A percentile compares a stretch with the other conserved stretches of the same genome.
These are phyloP conservation scores for Wickerhamomyces rabaulensis DNA, from an alignment of 805 yeast genomes.

Conservation along the genomic window DNA sequence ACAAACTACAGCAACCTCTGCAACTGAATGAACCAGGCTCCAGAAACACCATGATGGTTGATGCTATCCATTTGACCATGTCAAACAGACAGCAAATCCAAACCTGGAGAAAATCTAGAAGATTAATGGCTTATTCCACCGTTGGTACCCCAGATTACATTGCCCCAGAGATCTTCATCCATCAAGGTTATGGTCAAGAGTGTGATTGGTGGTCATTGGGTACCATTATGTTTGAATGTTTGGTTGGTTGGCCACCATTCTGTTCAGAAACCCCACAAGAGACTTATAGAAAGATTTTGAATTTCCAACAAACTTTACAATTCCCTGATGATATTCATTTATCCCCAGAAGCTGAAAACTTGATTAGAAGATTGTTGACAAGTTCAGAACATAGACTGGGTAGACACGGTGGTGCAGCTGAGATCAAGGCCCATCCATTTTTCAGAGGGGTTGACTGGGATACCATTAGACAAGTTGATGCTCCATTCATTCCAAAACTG, in stretches of 20 bases:
- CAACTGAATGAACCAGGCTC: constrained; percentile 29
- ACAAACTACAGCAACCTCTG: constrained; percentile 32
- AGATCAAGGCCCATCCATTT: constrained; percentile 68
- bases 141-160: constrained; percentile 99
- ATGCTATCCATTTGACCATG: constrained; percentile 92
- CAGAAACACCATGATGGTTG: constrained; percentile 82
- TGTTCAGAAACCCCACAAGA: constrained; percentile 92
- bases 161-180: constrained; percentile 91
- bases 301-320: constrained; percentile 80
- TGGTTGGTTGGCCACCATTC: constrained; percentile 97
- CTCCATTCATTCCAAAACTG: constrained; percentile 94
- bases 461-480: constrained; percentile 60
- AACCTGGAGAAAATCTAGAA: constrained; percentile 66
- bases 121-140: constrained; percentile 87
- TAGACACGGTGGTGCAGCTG: constrained; percentile 56
- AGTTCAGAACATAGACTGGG: constrained; percentile 78
- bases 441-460: constrained; percentile 86
- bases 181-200: constrained; percentile 89
- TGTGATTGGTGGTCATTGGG: constrained; percentile 99
- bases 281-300: constrained; percentile 86
- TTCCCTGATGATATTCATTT: constrained; percentile 85
- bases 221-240: constrained; percentile 92
- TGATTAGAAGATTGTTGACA: constrained; percentile 81
- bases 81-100: constrained; percentile 85
- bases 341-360: constrained; percentile 90